phyloP scores from a whole-genome alignment of 2,329 filamentous ascomycete species.

The Rutstroemia sydowiana region DNA sequence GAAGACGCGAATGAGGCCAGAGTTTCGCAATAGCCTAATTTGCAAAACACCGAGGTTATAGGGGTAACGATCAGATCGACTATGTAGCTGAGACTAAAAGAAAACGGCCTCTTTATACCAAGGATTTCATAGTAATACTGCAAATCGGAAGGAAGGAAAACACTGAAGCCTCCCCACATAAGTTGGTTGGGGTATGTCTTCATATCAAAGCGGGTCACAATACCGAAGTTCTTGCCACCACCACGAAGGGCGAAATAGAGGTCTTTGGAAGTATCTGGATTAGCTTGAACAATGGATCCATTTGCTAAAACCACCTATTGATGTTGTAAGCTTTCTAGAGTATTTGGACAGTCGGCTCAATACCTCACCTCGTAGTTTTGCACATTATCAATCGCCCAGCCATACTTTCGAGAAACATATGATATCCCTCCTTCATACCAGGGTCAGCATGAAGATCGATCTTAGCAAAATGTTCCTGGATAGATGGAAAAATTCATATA shows the following conservation, averaged over 20 bases:
- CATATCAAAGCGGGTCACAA: conserved; percentile 38
- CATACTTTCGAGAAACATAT: conserved; percentile 12
- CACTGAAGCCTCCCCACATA: conserved; percentile 8
- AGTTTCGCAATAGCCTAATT: neutral
- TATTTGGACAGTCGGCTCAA: neutral
- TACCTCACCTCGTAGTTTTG: conserved; percentile 30
- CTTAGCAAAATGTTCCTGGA: neutral
- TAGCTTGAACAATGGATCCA: neutral
- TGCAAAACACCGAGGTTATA: neutral
- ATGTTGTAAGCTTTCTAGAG: neutral
- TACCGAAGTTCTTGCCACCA: conserved; percentile 27
- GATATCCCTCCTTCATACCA: conserved; percentile 10
- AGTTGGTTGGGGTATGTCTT: conserved; percentile 7
- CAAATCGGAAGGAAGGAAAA: neutral
- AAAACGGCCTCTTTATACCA: neutral
- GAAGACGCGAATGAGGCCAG: neutral
- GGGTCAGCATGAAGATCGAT: too few relatives aligned
- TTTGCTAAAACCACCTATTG: neutral
- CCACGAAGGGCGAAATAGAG: neutral
- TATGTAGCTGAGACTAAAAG: neutral
- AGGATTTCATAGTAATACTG: neutral
- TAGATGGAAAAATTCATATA: neutral
- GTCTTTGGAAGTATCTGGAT: neutral
- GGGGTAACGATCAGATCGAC: neutral
- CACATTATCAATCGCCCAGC: conserved; percentile 18